These are phyloP conservation scores for Murraya koenigii DNA, from an alignment of 345 rosid species.

Conservation along the genomic window DNA sequence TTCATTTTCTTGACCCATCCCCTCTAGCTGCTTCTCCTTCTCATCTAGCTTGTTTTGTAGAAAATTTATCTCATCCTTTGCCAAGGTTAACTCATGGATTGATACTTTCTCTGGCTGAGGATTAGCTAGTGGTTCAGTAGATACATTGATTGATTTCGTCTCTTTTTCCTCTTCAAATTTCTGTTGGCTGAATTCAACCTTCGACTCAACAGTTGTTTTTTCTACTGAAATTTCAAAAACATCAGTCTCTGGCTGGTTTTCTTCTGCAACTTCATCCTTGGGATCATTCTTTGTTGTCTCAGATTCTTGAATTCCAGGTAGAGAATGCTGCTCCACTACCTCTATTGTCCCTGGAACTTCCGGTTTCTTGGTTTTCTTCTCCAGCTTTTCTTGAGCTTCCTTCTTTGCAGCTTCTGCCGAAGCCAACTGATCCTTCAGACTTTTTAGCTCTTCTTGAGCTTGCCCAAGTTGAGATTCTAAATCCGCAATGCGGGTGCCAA, in stretches of 20 bases:
- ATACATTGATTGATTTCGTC: slow-evolving; percentile 17
- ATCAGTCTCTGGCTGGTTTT: slow-evolving; percentile 52
- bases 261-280: slow-evolving; percentile 39
- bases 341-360: slow-evolving; percentile 11
- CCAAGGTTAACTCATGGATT: slow-evolving; percentile 30
- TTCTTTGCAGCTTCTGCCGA: slow-evolving; percentile 86
- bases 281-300: slow-evolving; percentile 17
- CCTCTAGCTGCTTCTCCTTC: slow-evolving; percentile 53
- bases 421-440: slow-evolving; percentile 66
- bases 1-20: slow-evolving; percentile 46
- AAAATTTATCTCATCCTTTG: slow-evolving; percentile 51
- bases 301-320: slow-evolving; percentile 24
- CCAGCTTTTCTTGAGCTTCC: slow-evolving; percentile 61
- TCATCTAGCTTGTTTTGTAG: slow-evolving; percentile 57
- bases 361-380: slow-evolving; percentile 52
- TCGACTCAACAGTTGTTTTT: slow-evolving; percentile 32
- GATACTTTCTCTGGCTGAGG: slow-evolving; percentile 32
- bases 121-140: slow-evolving; percentile 17
- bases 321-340: slow-evolving; percentile 19
- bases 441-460: slow-evolving; percentile 85
- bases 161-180: slow-evolving; percentile 22
- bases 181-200: slow-evolving; percentile 18
- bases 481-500: slow-evolving; percentile 78
- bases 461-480: slow-evolving; percentile 91
- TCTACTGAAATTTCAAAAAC: slow-evolving; percentile 70